phyloP scores from a whole-genome alignment of 208 protist species.

The Trypanosoma caninum region DNA sequence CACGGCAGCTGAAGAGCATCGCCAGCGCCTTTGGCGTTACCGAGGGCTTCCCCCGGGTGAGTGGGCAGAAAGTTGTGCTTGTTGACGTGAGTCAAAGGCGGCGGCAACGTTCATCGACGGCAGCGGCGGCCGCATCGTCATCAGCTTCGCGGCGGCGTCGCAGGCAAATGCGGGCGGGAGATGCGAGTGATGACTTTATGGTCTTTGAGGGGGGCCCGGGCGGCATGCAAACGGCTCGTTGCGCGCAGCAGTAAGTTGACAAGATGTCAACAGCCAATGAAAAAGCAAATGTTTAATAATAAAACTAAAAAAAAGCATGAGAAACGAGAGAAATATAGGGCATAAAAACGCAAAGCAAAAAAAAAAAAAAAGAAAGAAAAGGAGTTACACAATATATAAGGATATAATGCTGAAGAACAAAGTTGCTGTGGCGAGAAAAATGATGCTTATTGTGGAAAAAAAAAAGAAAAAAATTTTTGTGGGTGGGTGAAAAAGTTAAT shows the following conservation, averaged over 20 bases:
- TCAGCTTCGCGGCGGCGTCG: constrained; percentile 19
- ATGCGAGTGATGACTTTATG: background rate
- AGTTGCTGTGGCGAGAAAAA: no score
- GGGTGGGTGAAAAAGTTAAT: no score
- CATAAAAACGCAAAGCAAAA: no score
- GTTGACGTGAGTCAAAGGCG: constrained; percentile 9
- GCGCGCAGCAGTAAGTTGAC: constrained; percentile 53
- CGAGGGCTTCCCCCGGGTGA: constrained; percentile 37
- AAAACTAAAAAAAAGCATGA: background rate
- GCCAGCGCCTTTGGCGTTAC: constrained; percentile 38
- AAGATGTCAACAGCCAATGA: background rate
- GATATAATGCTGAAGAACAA: no score
- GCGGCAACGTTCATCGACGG: constrained; percentile 7
- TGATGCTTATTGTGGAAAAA: no score
- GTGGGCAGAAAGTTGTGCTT: constrained; percentile 65
- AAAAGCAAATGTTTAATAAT: no score
- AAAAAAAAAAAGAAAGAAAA: no score
- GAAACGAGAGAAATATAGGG: background rate
- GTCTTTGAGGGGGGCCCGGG: constrained; percentile 1
- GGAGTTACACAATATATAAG: no score
- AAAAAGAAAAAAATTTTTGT: no score
- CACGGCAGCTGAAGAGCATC: constrained; percentile 30
- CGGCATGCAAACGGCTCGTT: constrained; percentile 55
- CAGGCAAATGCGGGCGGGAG: constrained; percentile 5
- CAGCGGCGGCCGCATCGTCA: constrained; percentile 16